Evolutionary conservation across 1,284 basidiomycete genomes (phyloP), one percentile per base, ranked within the genome.

Genomic region (Cutaneotrichosporon sp.): DNA sequence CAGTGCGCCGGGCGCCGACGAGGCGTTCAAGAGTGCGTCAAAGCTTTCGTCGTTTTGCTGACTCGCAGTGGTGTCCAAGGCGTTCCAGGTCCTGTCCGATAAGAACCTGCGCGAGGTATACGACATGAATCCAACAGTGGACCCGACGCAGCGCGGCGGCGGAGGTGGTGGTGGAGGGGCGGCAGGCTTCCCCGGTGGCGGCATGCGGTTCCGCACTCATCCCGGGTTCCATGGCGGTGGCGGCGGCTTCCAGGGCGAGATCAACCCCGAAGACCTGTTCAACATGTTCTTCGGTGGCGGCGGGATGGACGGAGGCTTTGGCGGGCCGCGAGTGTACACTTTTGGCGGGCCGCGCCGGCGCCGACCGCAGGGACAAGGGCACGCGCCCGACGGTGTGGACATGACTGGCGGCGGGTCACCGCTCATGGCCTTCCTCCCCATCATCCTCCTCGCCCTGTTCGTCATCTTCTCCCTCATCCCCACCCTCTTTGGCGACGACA

Each of bases 281-380:
- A 94, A 97, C 70, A 93, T 96, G 88, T 97, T 98, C 82, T 98
- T 98, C 71, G 92, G 90, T 20, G 86, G 86, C 17, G 84, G 80
- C 13, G 79, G 79, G 49, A 75, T 75, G 33, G 74, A 77, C 17
- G 7, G 7, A 30, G 74, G 77, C 17, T 90, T 90, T 71, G 87
- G 69, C 23, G 66, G 69, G 5, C 67, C 66, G 2, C 72, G 76
- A 40, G 70, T 72, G 13, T 73, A 74, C 63, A 66, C 69, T 2
- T 74, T 76, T 39, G 72, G 89, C 20, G 72, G 70, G 8, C 81
- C 21, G 15, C 35, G 46, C 15, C 36, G 43, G 26, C 36, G 49
- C 4, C 22, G 34, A 18, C 34, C 12, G 45, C 35, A 14, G 13
- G 38, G 15, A 36, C 17, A 18, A 12, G 21, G 41, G 35, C 35